phyloP scores from a whole-genome alignment of 768 basidiomycete genomes.

The Gelatoporia subvermispora region DNA sequence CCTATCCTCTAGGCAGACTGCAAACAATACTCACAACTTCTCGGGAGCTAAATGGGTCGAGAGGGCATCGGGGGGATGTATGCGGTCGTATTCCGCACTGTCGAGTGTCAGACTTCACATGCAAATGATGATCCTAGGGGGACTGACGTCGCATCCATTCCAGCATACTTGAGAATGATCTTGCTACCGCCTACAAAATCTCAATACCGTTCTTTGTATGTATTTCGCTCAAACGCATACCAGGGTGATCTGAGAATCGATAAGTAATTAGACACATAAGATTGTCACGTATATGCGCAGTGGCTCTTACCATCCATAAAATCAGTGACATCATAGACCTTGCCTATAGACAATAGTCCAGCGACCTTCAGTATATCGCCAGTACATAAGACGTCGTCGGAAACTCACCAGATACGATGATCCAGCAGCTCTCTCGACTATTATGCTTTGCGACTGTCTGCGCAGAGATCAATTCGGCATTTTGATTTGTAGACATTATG shows the following conservation, averaged over 20 bases:
- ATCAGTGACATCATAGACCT: slow-evolving; percentile 42
- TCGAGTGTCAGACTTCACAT: too few relatives aligned
- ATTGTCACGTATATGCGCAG: slow-evolving; percentile 2
- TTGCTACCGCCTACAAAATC: slow-evolving; percentile 38
- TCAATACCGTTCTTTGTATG: neutral
- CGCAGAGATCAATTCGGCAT: slow-evolving; percentile 10
- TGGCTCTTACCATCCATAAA: slow-evolving; percentile 30
- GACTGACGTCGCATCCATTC: slow-evolving; percentile 43
- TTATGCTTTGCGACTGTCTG: slow-evolving; percentile 52
- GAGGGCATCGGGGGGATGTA: slow-evolving; percentile 83
- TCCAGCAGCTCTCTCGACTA: slow-evolving; percentile 66
- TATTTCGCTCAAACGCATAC: neutral
- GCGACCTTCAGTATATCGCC: neutral
- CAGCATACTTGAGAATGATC: slow-evolving; percentile 50
- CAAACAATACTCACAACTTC: slow-evolving; percentile 48
- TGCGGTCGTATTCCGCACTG: slow-evolving; percentile 70
- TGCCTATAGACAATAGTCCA: slow-evolving; percentile 19
- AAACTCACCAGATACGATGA: slow-evolving; percentile 67
- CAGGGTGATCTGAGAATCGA: slow-evolving; percentile 12
- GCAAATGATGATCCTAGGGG: too few relatives aligned
- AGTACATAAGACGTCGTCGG: neutral
- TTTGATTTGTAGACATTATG: too few relatives aligned
- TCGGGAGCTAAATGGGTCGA: slow-evolving; percentile 74
- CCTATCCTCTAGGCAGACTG: neutral
- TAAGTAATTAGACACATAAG: neutral